A percentile compares a stretch with the other conserved stretches of the same genome.
These are phyloP conservation scores for Zygosaccharomyces rouxii DNA, from an alignment of 805 yeast genomes.

Conservation along the genomic window DNA sequence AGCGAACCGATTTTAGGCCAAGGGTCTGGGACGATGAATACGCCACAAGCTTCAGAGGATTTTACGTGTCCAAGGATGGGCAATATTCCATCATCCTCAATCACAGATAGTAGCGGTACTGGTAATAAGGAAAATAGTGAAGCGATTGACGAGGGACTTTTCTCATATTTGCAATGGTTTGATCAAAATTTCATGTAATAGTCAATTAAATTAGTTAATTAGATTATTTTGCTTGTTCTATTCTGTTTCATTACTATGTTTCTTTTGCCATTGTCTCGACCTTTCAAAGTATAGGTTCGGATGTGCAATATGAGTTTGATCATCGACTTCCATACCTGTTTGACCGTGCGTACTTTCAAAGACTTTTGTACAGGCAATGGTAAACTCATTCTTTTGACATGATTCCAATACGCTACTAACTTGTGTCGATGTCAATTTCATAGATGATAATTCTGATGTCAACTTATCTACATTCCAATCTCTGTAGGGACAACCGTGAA, in stretches of 20 bases:
- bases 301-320: slow-evolving; percentile 65
- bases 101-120: slow-evolving; percentile 3
- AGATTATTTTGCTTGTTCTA: background rate
- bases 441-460: slow-evolving; percentile 51
- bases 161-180: slow-evolving; percentile 50
- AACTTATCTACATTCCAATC: slow-evolving; percentile 66
- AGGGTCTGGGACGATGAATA: background rate
- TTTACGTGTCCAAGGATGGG: background rate
- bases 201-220: background rate
- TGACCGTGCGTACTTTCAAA: slow-evolving; percentile 57
- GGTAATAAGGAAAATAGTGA: slow-evolving; percentile 8
- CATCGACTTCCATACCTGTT: slow-evolving; percentile 40
- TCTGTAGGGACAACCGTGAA: slow-evolving; percentile 92
- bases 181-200: slow-evolving; percentile 37
- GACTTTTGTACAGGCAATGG: slow-evolving; percentile 84
- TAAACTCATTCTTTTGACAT: slow-evolving; percentile 64
- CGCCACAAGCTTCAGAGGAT: background rate
- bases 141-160: slow-evolving; percentile 29
- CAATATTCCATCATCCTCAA: background rate
- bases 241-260: slow-evolving; percentile 13
- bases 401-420: slow-evolving; percentile 62
- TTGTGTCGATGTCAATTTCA: slow-evolving; percentile 42
- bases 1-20: background rate
- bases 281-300: slow-evolving; percentile 87
- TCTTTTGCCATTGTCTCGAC: slow-evolving; percentile 53